Evolutionary conservation across 23 red algal genomes (phyloP), one percentile per base, ranked within the genome.

Genomic region (Gracilaria domingensis): DNA sequence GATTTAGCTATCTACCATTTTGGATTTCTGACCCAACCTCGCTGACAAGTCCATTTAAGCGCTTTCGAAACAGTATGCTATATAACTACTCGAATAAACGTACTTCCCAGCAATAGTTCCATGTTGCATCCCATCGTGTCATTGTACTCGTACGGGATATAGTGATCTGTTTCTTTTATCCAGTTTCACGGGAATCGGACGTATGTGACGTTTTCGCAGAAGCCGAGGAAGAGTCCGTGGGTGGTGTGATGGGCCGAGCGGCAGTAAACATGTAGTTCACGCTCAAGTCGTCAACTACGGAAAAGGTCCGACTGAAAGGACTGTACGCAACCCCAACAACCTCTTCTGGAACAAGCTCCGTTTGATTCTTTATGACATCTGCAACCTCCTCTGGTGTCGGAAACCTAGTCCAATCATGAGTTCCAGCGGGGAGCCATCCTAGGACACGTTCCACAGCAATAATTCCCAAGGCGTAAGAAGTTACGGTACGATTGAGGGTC

Each of bases 371-470:
- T 39, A 96, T 42, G 26, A 82, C 75, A 44, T 66, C 81, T 6
- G 62, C 60, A 40, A 99, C 36, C 39, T 99, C 97, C 57, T 87
- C 94, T 23, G 97, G 97, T 23, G 59, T 64, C 8, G 92, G 64
- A 86, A 95, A 99, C 45, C 86, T 86, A 14, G 73, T 79, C 97
- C 97, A 99, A 28, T 96, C 92, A 70, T 99, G 97, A 40, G 97
- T 99, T 12, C 97, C 97, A 1, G 24, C 8, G 30, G 97, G 94
- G n/a, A 99, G 32, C 81, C 88, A 88, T 17, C 90, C 72, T 1
- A 96, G 65, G 40, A 99, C 56, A 23, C 86, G 66, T 85, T 99
- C 97, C 6, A 91, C 94, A 20, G 85, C 85, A 24, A 94, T 30
- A 55, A 96, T 96, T 0, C 80, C 93, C 17, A 86, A 70, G 62